These are phyloP conservation scores for Aspergillus asperescens DNA, from an alignment of 495 filamentous ascomycete species.

Conservation along the genomic window DNA sequence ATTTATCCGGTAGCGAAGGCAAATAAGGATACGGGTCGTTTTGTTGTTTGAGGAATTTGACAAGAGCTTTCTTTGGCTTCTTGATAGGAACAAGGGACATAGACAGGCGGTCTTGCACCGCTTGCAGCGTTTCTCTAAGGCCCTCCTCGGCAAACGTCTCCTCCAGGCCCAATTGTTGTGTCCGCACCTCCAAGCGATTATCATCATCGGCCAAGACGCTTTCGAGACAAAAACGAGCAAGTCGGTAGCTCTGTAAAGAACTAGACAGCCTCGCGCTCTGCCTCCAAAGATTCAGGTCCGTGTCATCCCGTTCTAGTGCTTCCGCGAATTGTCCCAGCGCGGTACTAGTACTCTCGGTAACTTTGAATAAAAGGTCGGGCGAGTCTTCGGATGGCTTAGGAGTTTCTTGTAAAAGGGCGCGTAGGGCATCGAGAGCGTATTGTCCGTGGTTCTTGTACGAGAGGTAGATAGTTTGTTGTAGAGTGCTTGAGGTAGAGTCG, in stretches of 20 bases:
- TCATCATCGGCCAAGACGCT: constrained; percentile 86
- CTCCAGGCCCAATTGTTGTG: constrained; percentile 75
- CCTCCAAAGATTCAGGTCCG: constrained; percentile 92
- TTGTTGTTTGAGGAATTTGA: constrained; percentile 57
- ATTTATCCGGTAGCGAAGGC: constrained; percentile 44
- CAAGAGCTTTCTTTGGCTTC: constrained; percentile 57
- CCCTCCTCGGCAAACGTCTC: constrained; percentile 79
- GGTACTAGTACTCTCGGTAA: constrained; percentile 23
- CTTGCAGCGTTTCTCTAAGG: constrained; percentile 59
- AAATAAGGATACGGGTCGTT: constrained; percentile 76
- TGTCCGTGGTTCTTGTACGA: constrained; percentile 94
- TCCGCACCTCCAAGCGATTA: constrained; percentile 57
- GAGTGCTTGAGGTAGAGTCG: constrained; percentile 68
- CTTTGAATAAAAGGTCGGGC: constrained; percentile 28
- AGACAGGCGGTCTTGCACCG: constrained; percentile 67
- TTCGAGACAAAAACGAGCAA: constrained; percentile 84
- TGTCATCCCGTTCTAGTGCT: constrained; percentile 83
- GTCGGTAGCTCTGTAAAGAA: constrained; percentile 66
- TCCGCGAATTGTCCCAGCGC: constrained; percentile 61
- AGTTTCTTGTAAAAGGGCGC: constrained; percentile 28
- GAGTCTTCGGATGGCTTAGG: constrained; percentile 33
- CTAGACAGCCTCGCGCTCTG: constrained; percentile 71
- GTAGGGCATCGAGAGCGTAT: constrained; percentile 74
- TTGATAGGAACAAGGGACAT: constrained; percentile 60
- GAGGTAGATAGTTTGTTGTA: constrained; percentile 86